Conservation (phyloP, 768 basidiomycete genomes). For the Suillus tomentosus region DNA sequence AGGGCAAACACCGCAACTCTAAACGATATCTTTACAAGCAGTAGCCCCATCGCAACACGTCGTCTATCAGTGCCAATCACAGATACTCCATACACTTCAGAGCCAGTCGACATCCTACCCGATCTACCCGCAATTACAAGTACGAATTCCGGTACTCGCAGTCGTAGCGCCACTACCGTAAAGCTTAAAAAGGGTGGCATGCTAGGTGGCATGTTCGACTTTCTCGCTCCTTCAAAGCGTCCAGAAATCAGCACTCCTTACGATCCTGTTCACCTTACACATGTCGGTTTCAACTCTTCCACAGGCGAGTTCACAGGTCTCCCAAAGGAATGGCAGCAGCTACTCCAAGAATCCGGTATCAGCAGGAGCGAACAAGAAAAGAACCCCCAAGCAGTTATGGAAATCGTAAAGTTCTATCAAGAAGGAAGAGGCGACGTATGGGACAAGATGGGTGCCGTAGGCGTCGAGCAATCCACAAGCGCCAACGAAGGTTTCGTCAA, state of each 20-base stretch:
- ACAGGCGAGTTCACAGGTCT: conserved; percentile 98
- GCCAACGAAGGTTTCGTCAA: conserved; percentile 55
- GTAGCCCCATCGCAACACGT: conserved; percentile 43
- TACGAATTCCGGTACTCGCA: conserved; percentile 33
- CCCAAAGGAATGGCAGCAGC: conserved; percentile 98
- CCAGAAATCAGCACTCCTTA: conserved; percentile 97
- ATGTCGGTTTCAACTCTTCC: conserved; percentile 98
- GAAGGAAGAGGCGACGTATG: conserved; percentile 80
- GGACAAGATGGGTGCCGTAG: conserved; percentile 78
- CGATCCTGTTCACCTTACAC: conserved; percentile 98
- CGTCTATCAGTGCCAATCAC: conserved; percentile 53
- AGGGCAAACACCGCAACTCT: conserved; percentile 83
- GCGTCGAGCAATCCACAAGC: conserved; percentile 32
- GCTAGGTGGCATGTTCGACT: conserved; percentile 64
- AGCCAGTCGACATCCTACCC: conserved; percentile 26
- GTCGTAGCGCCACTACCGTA: conserved; percentile 44
- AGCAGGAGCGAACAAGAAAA: conserved; percentile 94
- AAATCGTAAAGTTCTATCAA: conserved; percentile 98
- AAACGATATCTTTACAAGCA: conserved; percentile 65
- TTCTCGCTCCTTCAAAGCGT: conserved; percentile 60
- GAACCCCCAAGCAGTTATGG: conserved; percentile 97
- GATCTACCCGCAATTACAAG: conserved; percentile 17
- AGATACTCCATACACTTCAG: conserved; percentile 25
- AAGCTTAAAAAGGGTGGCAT: conserved; percentile 64
- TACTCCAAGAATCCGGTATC: conserved; percentile 94